Percentiles rank a stretch among this genome's conserved stretches.
phyloP scores from a whole-genome alignment of 192 early-diverging fungal genomes.

The Entomortierella lignicola region DNA sequence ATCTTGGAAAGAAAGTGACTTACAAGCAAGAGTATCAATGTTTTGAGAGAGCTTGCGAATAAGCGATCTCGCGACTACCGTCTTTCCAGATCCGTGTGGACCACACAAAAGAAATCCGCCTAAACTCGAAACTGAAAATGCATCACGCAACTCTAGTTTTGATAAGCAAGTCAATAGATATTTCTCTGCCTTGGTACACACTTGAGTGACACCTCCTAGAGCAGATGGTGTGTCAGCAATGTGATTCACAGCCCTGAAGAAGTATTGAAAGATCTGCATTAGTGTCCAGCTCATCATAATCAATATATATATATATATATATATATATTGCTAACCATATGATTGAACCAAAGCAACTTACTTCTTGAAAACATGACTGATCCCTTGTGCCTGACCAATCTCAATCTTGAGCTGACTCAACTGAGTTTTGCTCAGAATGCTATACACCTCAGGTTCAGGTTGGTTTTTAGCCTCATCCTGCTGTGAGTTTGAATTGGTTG shows the following conservation, averaged over 20 bases:
- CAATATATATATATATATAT: no score
- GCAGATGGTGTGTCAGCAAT: constrained; percentile 30
- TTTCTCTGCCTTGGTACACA: constrained; percentile 48
- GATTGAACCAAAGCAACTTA: not conserved
- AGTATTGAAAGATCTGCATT: no score
- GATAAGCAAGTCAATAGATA: constrained; percentile 56
- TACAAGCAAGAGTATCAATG: constrained; percentile 59
- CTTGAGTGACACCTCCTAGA: constrained; percentile 59
- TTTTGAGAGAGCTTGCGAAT: constrained; percentile 54
- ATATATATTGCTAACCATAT: no score
- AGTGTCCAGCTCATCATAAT: no score
- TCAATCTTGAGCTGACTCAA: constrained; percentile 48
- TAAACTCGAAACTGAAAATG: constrained; percentile 46
- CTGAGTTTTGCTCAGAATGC: constrained; percentile 31
- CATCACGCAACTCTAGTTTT: constrained; percentile 52
- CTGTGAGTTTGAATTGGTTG: not conserved
- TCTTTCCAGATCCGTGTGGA: constrained; percentile 81
- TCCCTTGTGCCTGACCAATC: constrained; percentile 50
- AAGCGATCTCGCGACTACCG: constrained; percentile 69
- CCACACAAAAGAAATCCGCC: constrained; percentile 78
- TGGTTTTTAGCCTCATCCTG: constrained; percentile 24
- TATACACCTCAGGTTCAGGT: constrained; percentile 37
- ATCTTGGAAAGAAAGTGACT: constrained; percentile 18
- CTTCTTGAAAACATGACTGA: constrained; percentile 39
- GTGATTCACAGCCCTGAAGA: constrained; percentile 28